These are phyloP conservation scores for Myxozyma monticola DNA, from an alignment of 805 yeast genomes.

Conservation along the genomic window DNA sequence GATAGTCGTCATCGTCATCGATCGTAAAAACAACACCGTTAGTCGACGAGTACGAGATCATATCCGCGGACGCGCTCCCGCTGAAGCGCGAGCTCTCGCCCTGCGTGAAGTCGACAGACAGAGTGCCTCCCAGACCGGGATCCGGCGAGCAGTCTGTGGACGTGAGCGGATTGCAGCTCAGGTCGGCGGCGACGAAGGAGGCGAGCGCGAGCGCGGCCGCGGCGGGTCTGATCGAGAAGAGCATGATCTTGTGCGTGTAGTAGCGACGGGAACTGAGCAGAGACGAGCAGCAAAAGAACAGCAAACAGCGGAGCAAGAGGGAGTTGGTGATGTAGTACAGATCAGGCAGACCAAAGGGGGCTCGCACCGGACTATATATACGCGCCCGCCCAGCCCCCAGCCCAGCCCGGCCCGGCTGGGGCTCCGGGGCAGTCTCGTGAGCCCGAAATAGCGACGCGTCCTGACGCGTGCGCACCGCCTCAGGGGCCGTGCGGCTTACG, in stretches of 20 bases:
- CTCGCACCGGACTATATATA: too few relatives aligned
- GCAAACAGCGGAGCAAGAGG: not conserved
- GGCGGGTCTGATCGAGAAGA: not conserved
- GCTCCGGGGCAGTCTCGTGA: too few relatives aligned
- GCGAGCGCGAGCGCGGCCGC: conserved; percentile 9
- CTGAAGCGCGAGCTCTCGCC: conserved; percentile 48
- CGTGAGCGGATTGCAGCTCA: conserved; percentile 49
- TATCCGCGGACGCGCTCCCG: conserved; percentile 45
- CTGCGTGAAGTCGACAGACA: conserved; percentile 52
- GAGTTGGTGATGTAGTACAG: too few relatives aligned
- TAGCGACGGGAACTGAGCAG: not conserved
- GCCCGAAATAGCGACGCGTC: too few relatives aligned
- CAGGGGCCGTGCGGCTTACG: too few relatives aligned
- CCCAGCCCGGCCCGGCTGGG: too few relatives aligned
- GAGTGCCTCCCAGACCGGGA: conserved; percentile 63
- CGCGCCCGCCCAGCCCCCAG: too few relatives aligned
- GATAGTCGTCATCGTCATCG: conserved; percentile 68
- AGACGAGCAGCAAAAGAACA: too few relatives aligned
- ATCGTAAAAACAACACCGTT: conserved; percentile 67
- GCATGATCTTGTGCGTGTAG: not conserved
- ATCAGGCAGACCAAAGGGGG: too few relatives aligned
- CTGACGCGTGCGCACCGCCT: too few relatives aligned
- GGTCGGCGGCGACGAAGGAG: conserved; percentile 15
- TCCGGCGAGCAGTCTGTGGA: conserved; percentile 48
- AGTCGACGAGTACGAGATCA: conserved; percentile 47